Conservation (phyloP, 176 grass and related monocot genomes). For the Cenchrus fungigraminus region DNA sequence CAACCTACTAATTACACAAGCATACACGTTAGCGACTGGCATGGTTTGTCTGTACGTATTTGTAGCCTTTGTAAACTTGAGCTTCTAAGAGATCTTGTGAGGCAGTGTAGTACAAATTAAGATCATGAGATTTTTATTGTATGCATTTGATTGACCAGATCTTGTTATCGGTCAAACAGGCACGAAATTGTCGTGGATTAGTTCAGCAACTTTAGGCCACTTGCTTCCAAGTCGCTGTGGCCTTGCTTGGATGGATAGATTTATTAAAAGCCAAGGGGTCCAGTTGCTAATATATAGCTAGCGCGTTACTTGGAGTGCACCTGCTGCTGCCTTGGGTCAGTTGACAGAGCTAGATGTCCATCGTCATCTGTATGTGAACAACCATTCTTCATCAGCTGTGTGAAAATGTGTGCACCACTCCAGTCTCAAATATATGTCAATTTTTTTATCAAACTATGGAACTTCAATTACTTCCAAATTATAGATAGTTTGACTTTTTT, state of each 20-base stretch:
- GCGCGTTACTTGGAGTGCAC: not conserved
- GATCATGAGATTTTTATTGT: not conserved
- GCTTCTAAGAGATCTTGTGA: not conserved
- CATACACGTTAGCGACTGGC: not conserved
- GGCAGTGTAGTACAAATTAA: not conserved
- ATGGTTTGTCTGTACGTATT: not conserved
- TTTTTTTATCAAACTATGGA: no score
- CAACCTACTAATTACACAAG: not conserved
- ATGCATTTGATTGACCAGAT: not conserved
- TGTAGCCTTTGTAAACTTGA: not conserved
- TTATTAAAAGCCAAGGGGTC: not conserved
- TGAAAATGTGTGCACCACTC: no score
- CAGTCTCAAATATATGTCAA: no score
- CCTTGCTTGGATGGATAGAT: not conserved
- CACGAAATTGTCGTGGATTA: conserved; percentile 15
- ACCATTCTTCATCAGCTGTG: no score
- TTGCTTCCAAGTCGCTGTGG: conserved; percentile 14
- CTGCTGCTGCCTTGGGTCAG: not conserved
- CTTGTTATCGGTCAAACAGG: conserved; percentile 8
- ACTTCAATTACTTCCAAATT: no score
- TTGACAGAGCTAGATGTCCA: not conserved
- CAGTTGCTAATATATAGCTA: not conserved
- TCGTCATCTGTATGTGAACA: no score
- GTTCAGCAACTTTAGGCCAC: conserved; percentile 19
- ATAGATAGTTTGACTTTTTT: no score